phyloP scores from a whole-genome alignment of 2,329 filamentous ascomycete species.

The Capronia coronata region DNA sequence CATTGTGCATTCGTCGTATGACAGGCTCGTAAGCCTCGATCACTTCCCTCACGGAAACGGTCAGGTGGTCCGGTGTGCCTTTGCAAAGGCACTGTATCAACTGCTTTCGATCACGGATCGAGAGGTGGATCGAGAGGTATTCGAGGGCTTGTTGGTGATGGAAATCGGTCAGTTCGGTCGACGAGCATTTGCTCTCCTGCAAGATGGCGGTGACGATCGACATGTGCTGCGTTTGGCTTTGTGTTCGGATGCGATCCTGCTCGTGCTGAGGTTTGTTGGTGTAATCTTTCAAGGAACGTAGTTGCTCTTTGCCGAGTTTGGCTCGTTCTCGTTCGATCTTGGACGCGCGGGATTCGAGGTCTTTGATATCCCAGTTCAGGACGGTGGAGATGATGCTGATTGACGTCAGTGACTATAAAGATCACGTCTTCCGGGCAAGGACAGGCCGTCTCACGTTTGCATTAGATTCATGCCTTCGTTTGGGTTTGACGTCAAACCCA shows the following conservation, averaged over 20 bases:
- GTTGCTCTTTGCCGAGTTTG: slow-evolving; percentile 54
- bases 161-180: slow-evolving; percentile 46
- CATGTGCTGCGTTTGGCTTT: slow-evolving; percentile 46
- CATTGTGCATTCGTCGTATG: slow-evolving; percentile 64
- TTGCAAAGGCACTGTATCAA: slow-evolving; percentile 62
- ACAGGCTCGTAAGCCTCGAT: slow-evolving; percentile 67
- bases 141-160: slow-evolving; percentile 62
- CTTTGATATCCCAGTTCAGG: slow-evolving; percentile 63
- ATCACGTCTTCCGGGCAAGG: not conserved
- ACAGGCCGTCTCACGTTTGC: slow-evolving; percentile 46
- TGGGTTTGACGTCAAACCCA: slow-evolving; percentile 63
- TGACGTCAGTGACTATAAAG: not conserved
- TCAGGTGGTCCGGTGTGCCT: slow-evolving; percentile 65
- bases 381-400: slow-evolving; percentile 65
- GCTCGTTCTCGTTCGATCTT: slow-evolving; percentile 59
- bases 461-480: slow-evolving; percentile 76
- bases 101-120: slow-evolving; percentile 65
- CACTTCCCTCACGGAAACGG: slow-evolving; percentile 57
- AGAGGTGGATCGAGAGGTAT: slow-evolving; percentile 65
- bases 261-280: slow-evolving; percentile 48
- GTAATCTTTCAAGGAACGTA: slow-evolving; percentile 56
- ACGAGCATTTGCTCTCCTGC: slow-evolving; percentile 38
- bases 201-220: slow-evolving; percentile 66
- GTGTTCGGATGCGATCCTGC: slow-evolving; percentile 54
- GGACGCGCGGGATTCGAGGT: slow-evolving; percentile 60